Base-by-base conservation (phyloP, 2,329 filamentous ascomycete species). In the Fusarium siculi region DNA sequence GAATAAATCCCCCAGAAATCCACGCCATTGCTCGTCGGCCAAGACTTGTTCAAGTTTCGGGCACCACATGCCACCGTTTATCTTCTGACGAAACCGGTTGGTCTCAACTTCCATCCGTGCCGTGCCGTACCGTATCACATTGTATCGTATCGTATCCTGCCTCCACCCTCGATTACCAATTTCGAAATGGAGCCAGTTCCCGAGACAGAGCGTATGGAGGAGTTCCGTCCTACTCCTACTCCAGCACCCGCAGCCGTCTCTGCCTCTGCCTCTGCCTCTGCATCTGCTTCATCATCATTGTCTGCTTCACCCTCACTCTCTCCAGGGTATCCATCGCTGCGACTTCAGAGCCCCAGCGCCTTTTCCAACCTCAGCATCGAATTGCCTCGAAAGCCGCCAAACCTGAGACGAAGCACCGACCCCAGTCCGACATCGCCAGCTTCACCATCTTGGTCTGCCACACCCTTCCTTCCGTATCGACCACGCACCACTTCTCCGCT, bases 131-230 rank as follows among this genome's bases (percentile, higher is more conserved):
- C 30, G 56, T 68, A 63, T 63, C 47, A 61, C 63, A 66, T 66
- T 63, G 40, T 65, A 66, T 65, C 60, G 36, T 61, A 39, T 63
- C 34, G 32, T 57, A 57, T 67, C 50, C 44, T 66, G 43, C 61
- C 61, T 63, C 70, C 66, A 68, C 55, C 23, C 44, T 43, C 63
- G 68, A 70, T 68, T 65, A 70, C 61, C 73, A 69, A 75, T 66
- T 64, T 69, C 80, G 81, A 76, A 75, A 92, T 92, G 90, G 90
- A 92, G 81, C 89, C 90, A 66, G 90, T 92, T 77, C 90, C 90
- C 74, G 90, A 92, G 84, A 90, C 90, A 55, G 89, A 92, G 84
- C 86, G 89, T 73, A 89, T 92, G 87, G 89, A 91, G 84, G 89
- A 89, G 80, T 92, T 92, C 79, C 87, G 85, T 70, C 82, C 88